phyloP scores from a whole-genome alignment of 352 stramenopile genomes.

The Globisporangium paroecandrum region DNA sequence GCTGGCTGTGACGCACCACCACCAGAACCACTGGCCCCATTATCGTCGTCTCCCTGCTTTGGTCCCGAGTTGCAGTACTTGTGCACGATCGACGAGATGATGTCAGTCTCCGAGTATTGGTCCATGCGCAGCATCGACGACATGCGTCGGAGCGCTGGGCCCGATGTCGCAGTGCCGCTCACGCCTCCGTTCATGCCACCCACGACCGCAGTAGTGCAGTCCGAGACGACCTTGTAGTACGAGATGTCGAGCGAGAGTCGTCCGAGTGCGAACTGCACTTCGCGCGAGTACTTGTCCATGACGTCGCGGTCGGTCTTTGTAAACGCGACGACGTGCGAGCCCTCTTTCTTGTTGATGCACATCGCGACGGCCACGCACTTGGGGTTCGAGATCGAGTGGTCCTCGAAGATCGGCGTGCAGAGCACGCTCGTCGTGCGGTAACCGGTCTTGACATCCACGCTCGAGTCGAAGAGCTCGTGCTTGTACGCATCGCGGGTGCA shows the following conservation, averaged over 20 bases:
- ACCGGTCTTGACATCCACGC: constrained; percentile 63
- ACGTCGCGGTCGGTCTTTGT: constrained; percentile 48
- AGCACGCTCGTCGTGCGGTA: constrained; percentile 75
- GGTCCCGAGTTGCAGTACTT: constrained; percentile 38
- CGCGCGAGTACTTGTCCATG: constrained; percentile 58
- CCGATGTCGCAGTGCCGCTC: too few relatives aligned
- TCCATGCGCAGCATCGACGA: constrained; percentile 23
- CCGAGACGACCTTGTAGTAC: constrained; percentile 72
- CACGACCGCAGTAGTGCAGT: constrained; percentile 31
- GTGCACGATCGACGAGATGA: constrained; percentile 62
- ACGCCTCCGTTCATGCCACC: not conserved
- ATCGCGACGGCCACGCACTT: constrained; percentile 74
- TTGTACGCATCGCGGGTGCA: constrained; percentile 71
- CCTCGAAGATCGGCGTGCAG: constrained; percentile 72
- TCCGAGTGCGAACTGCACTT: constrained; percentile 68
- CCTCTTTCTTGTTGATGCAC: constrained; percentile 90
- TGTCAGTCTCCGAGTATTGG: constrained; percentile 43
- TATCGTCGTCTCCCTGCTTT: not conserved
- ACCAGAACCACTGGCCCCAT: not conserved
- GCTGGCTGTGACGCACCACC: not conserved
- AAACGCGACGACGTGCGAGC: constrained; percentile 65
- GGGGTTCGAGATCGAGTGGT: constrained; percentile 38
- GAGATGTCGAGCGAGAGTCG: constrained; percentile 69
- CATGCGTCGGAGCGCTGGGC: constrained; percentile 16
- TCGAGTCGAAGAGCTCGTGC: constrained; percentile 68